These are phyloP conservation scores for Lophiostoma macrostomum DNA, from an alignment of 495 filamentous ascomycete species.

Conservation along the genomic window DNA sequence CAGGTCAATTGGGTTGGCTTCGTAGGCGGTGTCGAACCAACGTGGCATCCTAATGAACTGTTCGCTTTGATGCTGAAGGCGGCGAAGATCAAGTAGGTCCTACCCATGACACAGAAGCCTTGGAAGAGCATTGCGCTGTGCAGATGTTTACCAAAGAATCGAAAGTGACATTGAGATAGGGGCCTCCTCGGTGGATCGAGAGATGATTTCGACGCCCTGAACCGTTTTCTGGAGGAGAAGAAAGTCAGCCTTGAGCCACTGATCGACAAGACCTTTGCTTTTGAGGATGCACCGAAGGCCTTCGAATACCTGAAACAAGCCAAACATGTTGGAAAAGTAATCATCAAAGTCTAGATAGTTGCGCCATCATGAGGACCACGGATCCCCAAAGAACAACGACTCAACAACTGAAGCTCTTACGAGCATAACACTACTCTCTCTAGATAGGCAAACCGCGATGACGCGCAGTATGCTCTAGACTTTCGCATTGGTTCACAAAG, in stretches of 20 bases:
- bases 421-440: no score
- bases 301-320: slow-evolving; percentile 37
- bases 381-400: no score
- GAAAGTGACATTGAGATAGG: slow-evolving; percentile 13
- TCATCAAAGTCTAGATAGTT: slow-evolving; percentile 35
- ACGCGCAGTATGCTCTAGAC: no score
- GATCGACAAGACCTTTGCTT: slow-evolving; percentile 33
- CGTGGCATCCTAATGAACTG: not conserved
- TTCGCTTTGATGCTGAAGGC: slow-evolving; percentile 3
- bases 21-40: slow-evolving; percentile 2
- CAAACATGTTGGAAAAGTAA: slow-evolving; percentile 40
- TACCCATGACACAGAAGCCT: no score
- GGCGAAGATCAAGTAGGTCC: slow-evolving; percentile 12
- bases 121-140: no score
- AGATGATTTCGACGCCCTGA: slow-evolving; percentile 31
- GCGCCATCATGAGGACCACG: no score
- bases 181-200: slow-evolving; percentile 36
- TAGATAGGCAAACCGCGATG: no score
- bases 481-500: no score
- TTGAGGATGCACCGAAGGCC: slow-evolving; percentile 36
- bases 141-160: not conserved
- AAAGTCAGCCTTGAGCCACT: slow-evolving; percentile 29
- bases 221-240: slow-evolving; percentile 36
- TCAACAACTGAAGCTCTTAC: no score
- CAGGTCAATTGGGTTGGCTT: slow-evolving; percentile 17